phyloP scores from a whole-genome alignment of 2,329 filamentous ascomycete species.

The Colletotrichum liaoningense region DNA sequence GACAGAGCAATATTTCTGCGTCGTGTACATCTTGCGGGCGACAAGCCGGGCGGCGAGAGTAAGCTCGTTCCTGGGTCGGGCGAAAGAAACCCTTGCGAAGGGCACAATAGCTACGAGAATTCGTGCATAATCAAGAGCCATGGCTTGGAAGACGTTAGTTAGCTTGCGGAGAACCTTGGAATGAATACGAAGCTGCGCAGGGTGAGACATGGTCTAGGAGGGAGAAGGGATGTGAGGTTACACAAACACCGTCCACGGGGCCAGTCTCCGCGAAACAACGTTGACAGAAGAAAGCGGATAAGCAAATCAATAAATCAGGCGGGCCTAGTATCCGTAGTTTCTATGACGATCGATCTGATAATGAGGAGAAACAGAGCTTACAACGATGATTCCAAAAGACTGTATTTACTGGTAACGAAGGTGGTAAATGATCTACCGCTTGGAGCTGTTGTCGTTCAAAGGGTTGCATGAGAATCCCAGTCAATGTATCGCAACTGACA shows the following conservation, averaged over 20 bases:
- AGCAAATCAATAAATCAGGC: not conserved
- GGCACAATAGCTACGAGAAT: not conserved
- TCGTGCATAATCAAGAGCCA: not conserved
- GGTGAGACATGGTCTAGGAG: not conserved
- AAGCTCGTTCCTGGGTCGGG: not conserved
- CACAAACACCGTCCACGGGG: slow-evolving; percentile 5
- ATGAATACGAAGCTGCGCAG: slow-evolving; percentile 13
- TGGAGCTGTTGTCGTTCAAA: not conserved
- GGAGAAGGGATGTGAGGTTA: slow-evolving; percentile 12
- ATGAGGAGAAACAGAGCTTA: not conserved
- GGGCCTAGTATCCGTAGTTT: not conserved
- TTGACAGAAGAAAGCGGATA: not conserved
- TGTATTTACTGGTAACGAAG: not conserved
- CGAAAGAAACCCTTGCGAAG: not conserved
- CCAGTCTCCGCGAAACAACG: slow-evolving; percentile 10
- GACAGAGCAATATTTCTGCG: not conserved
- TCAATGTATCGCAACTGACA: not conserved
- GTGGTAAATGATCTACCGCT: not conserved
- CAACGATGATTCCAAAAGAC: not conserved
- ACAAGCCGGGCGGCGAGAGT: not conserved
- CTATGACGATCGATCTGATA: not conserved
- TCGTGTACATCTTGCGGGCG: not conserved
- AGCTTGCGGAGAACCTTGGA: not conserved
- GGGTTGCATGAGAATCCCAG: not conserved
- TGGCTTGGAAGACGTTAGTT: not conserved